These are phyloP conservation scores for Rheum nobile DNA, from an alignment of 148 eudicot genomes.

Conservation along the genomic window DNA sequence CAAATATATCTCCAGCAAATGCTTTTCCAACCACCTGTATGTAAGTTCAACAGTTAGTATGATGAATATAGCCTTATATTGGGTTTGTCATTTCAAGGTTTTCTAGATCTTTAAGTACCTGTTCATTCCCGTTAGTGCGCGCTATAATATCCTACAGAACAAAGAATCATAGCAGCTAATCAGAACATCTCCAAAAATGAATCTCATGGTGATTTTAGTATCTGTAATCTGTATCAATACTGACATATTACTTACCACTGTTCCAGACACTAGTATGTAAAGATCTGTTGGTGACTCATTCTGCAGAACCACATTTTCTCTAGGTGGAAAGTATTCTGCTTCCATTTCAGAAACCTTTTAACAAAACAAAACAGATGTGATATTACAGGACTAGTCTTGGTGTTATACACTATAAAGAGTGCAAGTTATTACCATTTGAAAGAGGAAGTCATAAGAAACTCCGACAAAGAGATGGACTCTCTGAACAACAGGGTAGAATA, in stretches of 20 bases:
- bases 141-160: conserved; percentile 7
- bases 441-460: conserved; percentile 22
- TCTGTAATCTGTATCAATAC: not conserved
- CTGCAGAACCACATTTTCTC: conserved; percentile 73
- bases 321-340: conserved; percentile 80
- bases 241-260: conserved; percentile 19
- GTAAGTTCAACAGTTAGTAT: not conserved
- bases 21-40: conserved; percentile 37
- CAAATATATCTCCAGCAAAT: conserved; percentile 60
- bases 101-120: not conserved
- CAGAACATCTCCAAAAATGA: not conserved
- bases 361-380: not conserved
- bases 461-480: conserved; percentile 59
- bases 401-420: too few relatives aligned
- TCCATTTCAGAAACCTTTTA: conserved; percentile 62
- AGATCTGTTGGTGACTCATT: conserved; percentile 70
- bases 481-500: conserved; percentile 57
- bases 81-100: not conserved
- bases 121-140: not conserved
- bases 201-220: not conserved
- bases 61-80: not conserved
- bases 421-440: conserved; percentile 3
- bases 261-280: conserved; percentile 73
- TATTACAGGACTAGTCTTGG: not conserved
- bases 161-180: not conserved